Conservation (phyloP, 495 filamentous ascomycete species). For the Penicillium alfredii region DNA sequence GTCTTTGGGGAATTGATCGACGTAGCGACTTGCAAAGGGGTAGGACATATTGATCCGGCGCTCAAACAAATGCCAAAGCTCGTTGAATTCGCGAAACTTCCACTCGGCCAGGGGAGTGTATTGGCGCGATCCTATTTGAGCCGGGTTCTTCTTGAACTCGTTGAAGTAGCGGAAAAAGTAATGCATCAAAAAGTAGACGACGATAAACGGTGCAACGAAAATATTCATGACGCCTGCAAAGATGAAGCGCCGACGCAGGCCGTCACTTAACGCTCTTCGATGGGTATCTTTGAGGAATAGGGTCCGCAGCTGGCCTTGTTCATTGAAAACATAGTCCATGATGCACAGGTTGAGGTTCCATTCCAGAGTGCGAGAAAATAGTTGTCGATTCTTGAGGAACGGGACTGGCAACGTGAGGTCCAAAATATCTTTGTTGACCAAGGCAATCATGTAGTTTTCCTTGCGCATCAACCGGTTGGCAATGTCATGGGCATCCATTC, state of each 20-base stretch:
- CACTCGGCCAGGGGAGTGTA: slow-evolving; percentile 93
- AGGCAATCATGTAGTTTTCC: slow-evolving; percentile 92
- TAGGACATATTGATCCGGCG: slow-evolving; percentile 90
- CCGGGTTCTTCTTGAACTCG: slow-evolving; percentile 90
- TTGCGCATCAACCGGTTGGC: slow-evolving; percentile 94
- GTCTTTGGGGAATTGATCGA: slow-evolving; percentile 94
- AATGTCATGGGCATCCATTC: slow-evolving; percentile 94
- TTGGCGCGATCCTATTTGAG: slow-evolving; percentile 70
- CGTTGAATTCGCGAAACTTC: slow-evolving; percentile 99
- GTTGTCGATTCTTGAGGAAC: slow-evolving; percentile 67
- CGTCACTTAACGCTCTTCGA: slow-evolving; percentile 68
- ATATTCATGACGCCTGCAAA: slow-evolving; percentile 83
- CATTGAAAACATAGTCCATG: slow-evolving; percentile 90
- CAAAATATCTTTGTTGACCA: slow-evolving; percentile 94
- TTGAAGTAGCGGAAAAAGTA: slow-evolving; percentile 93
- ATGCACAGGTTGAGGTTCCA: slow-evolving; percentile 87
- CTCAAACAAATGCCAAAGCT: slow-evolving; percentile 85
- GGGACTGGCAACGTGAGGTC: slow-evolving; percentile 82
- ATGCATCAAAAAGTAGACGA: slow-evolving; percentile 73
- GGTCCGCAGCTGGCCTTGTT: slow-evolving; percentile 73
- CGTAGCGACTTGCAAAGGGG: slow-evolving; percentile 83
- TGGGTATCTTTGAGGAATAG: slow-evolving; percentile 78
- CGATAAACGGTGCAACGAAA: slow-evolving; percentile 74
- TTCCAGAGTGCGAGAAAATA: slow-evolving; percentile 76
- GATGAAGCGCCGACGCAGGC: slow-evolving; percentile 66